Percentiles rank a stretch among this genome's conserved stretches.
These are phyloP conservation scores for Excoecaria cochinchinensis DNA, from an alignment of 345 rosid species.

Conservation along the genomic window DNA sequence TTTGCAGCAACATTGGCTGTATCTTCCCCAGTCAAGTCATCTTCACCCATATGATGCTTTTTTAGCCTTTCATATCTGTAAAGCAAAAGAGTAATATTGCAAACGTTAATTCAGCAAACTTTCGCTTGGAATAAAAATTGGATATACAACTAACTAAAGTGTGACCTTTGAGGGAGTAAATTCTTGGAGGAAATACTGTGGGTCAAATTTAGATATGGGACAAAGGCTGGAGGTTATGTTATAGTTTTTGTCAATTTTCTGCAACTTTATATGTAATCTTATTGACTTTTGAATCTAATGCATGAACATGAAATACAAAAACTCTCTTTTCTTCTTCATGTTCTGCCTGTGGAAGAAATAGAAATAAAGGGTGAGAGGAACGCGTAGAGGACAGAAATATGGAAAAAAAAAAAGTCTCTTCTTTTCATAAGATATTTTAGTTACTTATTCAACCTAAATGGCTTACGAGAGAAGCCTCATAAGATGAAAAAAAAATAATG, in stretches of 20 bases:
- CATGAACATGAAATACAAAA: too few species aligned
- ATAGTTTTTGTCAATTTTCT: background rate
- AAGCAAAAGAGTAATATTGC: background rate
- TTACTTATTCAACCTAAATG: too few species aligned
- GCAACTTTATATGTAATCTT: background rate
- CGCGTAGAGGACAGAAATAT: too few species aligned
- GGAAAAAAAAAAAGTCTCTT: too few species aligned
- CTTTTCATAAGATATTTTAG: too few species aligned
- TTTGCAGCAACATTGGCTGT: slow-evolving; percentile 45
- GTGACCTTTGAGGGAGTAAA: background rate
- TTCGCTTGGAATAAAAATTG: background rate
- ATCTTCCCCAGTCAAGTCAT: slow-evolving; percentile 24
- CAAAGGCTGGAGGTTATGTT: background rate
- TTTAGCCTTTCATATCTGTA: slow-evolving; percentile 74
- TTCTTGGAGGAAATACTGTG: background rate
- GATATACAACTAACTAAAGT: background rate
- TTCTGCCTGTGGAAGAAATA: too few species aligned
- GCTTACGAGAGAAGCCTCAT: too few species aligned
- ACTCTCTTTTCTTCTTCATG: too few species aligned
- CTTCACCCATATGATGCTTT: slow-evolving; percentile 41
- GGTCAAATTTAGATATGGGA: background rate
- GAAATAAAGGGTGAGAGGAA: too few species aligned
- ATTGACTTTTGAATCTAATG: too few species aligned
- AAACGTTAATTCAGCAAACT: background rate
- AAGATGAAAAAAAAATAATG: too few species aligned